Evolutionary conservation across 805 yeast genomes (phyloP).

Genomic region (Yarrowia sp.): DNA sequence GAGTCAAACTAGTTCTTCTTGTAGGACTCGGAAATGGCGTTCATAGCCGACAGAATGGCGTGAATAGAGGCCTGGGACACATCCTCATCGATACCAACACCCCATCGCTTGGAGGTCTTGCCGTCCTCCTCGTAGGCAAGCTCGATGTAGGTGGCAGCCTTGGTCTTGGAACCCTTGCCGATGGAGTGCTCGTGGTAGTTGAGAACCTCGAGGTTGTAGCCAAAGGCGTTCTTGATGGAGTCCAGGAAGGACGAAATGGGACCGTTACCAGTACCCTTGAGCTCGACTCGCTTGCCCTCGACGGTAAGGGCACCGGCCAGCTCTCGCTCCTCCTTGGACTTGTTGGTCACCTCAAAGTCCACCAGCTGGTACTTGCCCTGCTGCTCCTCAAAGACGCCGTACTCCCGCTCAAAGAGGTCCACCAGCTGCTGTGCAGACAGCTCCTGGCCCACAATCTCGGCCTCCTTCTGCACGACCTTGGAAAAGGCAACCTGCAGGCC

Average conservation of each 20-base stretch:
- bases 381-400: slow-evolving; percentile 42
- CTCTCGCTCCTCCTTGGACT: slow-evolving; percentile 43
- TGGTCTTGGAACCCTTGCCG: slow-evolving; percentile 65
- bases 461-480: slow-evolving; percentile 61
- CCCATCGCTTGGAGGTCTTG: slow-evolving; percentile 57
- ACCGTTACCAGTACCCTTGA: slow-evolving; percentile 73
- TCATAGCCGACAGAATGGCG: slow-evolving; percentile 43
- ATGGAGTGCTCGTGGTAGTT: slow-evolving; percentile 77
- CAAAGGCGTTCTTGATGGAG: slow-evolving; percentile 52
- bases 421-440: slow-evolving; percentile 61
- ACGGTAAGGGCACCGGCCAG: slow-evolving; percentile 51
- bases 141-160: slow-evolving; percentile 78
- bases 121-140: slow-evolving; percentile 48
- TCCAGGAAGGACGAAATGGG: slow-evolving; percentile 73
- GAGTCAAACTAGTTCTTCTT: background rate
- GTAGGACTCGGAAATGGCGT: slow-evolving; percentile 32
- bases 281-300: slow-evolving; percentile 41
- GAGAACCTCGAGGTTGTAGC: slow-evolving; percentile 55
- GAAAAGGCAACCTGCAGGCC: slow-evolving; percentile 76
- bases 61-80: slow-evolving; percentile 78
- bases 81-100: slow-evolving; percentile 89
- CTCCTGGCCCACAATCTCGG: slow-evolving; percentile 71
- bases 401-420: slow-evolving; percentile 59
- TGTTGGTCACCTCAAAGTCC: slow-evolving; percentile 47
- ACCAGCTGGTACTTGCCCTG: slow-evolving; percentile 39